Evolutionary conservation across 495 filamentous ascomycete species (phyloP), one percentile per base, ranked within the genome.

Genomic region (Neurospora sp.): DNA sequence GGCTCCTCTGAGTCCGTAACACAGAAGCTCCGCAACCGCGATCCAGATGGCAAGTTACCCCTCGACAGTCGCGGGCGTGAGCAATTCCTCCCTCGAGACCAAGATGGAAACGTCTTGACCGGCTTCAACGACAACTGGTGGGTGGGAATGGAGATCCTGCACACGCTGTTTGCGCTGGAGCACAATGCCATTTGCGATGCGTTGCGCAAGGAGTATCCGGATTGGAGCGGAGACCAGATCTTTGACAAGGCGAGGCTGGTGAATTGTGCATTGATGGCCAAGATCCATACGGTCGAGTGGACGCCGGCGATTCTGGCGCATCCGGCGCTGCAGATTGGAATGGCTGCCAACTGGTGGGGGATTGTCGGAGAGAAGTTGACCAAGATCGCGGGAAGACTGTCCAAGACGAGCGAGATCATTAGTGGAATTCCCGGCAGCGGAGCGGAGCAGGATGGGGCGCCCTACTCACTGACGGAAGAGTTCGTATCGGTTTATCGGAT

Each of bases 251-350:
- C 83, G 1, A 79, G 83, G 2, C 79, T 85, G n/a, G 78, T 85
- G 59, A 85, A 84, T 72, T 84, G 81, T 42, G 83, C 83, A 0
- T 72, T 85, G 38, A 84, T 84, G 81, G 83, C 83, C 39, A 85
- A 85, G 75, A 84, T 85, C 73, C 83, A 85, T 75, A 85, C 83
- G 0, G 76, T 84, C 5, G 83, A 85, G 77, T 85, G 83, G 83
- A 84, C 83, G 37, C 83, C 83, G 8, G 83, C 81, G 1, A 85
- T 85, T 71, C 77, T 85, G 4, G 80, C 77, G 4, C 83, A 85
- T 54, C 83, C 83, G 15, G 77, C 83, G 1, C 75, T 85, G 9
- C 28, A 85, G 66, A 73, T 83, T 39, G 79, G 70, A 42, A 81
- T 85, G 79, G 69, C 74, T 39, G 81, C 81, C 71, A 84, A 85